Base-by-base conservation (phyloP, 2,329 filamentous ascomycete genomes). In the Biscogniauxia sp. region DNA sequence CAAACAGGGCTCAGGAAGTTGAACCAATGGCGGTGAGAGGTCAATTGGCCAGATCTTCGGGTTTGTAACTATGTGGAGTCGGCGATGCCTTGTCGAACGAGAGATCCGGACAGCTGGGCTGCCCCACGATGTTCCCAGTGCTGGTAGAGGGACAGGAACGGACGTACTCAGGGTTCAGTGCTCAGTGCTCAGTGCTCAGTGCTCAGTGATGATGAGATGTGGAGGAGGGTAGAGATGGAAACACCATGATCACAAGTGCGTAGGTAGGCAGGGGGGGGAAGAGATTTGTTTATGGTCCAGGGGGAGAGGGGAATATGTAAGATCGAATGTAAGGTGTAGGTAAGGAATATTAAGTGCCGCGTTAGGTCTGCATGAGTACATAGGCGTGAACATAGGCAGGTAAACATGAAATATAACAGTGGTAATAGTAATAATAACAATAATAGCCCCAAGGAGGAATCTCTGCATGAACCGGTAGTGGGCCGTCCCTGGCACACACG, bases 11-110 rank as follows among this genome's bases (percentile, higher is more conserved):
- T 56, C 64, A 56, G 58, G 58, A 63, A 64, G 56, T 49, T 53
- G 50, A 55, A 62, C 67, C 68, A 68, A 67, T 70, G 59, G 69
- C 65, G 63, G 69, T 70, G 68, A 70, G 63, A 68, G 67, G 66
- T 68, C 64, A 60, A 63, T 66, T 64, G 66, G 55, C 59, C 63
- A 53, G 59, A 62, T 60, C 64, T 66, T 63, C 61, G 51, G 61
- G 53, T 61, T 63, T 63, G 52, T 56, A 58, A 65, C 66, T 65
- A 68, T 72, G 72, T 73, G 71, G 72, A 71, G 69, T 67, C 62
- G 63, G 57, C 62, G 56, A 61, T 59, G 59, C 62, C 60, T 32
- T 61, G 57, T 61, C 54, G 53, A 62, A 57, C 32, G 53, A 53
- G 50, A 51, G 51, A 9, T 20, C 23, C 56, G 51, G 45, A 54